A percentile compares a stretch with the other conserved stretches of the same genome.
phyloP scores from a whole-genome alignment of 2,329 filamentous ascomycete species.

The Microsporum canis region DNA sequence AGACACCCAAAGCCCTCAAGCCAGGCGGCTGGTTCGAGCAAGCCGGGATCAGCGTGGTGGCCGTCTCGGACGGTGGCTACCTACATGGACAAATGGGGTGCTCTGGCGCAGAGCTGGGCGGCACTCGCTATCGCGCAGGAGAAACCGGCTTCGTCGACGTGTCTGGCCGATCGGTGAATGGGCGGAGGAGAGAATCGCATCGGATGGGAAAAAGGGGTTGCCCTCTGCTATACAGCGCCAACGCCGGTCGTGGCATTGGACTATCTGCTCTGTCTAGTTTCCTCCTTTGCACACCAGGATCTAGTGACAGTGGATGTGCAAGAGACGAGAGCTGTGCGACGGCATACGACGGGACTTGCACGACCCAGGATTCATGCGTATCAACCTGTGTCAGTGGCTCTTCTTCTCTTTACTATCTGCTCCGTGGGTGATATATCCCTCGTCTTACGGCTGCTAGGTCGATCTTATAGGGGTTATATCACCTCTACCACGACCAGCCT shows the following conservation, averaged over 20 bases:
- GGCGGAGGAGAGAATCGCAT: constrained; percentile 14
- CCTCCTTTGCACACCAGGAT: too few species aligned
- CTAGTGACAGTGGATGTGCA: background rate
- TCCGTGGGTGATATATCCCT: background rate
- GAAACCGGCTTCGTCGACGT: constrained; percentile 43
- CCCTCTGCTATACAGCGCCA: too few species aligned
- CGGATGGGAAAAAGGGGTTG: constrained; percentile 14
- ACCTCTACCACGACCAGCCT: background rate
- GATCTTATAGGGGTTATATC: background rate
- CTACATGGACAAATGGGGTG: constrained; percentile 15
- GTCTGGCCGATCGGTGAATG: constrained; percentile 30
- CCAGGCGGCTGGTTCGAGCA: constrained; percentile 24
- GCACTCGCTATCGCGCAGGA: constrained; percentile 20
- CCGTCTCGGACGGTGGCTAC: constrained; percentile 20
- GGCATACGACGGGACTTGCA: constrained; percentile 11
- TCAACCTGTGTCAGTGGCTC: constrained; percentile 6
- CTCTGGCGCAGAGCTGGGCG: constrained; percentile 18
- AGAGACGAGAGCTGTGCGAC: constrained; percentile 9
- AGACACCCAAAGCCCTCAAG: constrained; percentile 18
- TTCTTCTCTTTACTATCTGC: too few species aligned
- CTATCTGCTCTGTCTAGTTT: too few species aligned
- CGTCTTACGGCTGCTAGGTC: background rate
- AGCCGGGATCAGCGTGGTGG: constrained; percentile 20
- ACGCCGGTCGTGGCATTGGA: background rate
- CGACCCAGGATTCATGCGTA: constrained; percentile 10